Evolutionary conservation across 208 protist genomes (phyloP).

Genomic region (Acanthamoeba lenticulata): DNA sequence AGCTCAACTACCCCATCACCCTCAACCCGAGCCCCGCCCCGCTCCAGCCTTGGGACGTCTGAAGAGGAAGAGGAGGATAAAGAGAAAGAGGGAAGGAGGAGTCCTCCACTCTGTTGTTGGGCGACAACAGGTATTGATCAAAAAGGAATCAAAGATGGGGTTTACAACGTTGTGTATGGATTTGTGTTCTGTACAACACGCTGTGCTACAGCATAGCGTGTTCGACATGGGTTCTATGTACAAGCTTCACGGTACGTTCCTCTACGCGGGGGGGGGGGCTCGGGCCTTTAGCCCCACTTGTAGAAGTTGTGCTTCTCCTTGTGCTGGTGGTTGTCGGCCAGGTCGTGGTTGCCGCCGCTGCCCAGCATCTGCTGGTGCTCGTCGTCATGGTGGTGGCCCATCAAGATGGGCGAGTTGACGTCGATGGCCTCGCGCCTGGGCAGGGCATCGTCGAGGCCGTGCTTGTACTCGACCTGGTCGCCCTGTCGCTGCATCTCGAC

Average conservation of each 20-base stretch:
- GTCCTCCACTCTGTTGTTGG: no score
- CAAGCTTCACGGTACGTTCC: no score
- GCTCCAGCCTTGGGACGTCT: neutral
- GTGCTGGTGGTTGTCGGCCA: neutral
- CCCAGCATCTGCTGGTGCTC: neutral
- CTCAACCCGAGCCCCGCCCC: neutral
- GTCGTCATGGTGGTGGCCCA: neutral
- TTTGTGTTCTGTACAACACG: no score
- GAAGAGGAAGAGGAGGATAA: neutral
- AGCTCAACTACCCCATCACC: constrained; percentile 4
- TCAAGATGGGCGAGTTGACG: neutral
- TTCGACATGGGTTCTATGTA: no score
- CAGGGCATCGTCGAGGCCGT: neutral
- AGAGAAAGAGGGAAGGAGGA: neutral
- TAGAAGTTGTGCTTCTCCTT: constrained; percentile 46
- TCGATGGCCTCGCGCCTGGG: neutral
- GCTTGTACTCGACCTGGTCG: neutral
- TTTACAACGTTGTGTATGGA: no score
- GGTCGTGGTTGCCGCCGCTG: neutral
- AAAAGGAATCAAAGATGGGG: no score
- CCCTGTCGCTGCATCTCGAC: neutral
- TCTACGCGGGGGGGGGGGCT: no score
- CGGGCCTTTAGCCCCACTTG: neutral
- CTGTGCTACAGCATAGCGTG: no score
- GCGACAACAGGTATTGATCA: no score